These are phyloP conservation scores for Kwoniella dendrophila DNA, from an alignment of 768 basidiomycete genomes.

Conservation along the genomic window DNA sequence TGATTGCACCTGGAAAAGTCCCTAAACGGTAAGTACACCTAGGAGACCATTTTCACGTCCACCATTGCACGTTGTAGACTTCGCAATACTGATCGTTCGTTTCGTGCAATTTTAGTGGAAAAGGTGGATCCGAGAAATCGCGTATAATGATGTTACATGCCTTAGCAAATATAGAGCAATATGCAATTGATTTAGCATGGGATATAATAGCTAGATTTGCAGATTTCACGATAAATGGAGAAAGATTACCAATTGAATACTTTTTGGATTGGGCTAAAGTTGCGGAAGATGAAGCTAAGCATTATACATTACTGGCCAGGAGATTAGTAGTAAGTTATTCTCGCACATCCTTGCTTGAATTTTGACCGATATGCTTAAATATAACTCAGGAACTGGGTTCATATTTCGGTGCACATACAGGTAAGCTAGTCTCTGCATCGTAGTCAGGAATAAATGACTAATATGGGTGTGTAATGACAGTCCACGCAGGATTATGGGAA, in stretches of 20 bases:
- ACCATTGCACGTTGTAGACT: background rate
- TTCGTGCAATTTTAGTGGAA: constrained; percentile 55
- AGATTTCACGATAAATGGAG: constrained; percentile 54
- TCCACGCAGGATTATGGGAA: constrained; percentile 79
- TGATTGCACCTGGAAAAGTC: constrained; percentile 65
- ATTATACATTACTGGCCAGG: constrained; percentile 71
- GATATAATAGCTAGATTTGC: constrained; percentile 81
- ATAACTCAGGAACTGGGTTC: constrained; percentile 57
- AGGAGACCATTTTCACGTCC: background rate
- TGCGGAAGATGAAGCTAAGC: constrained; percentile 76
- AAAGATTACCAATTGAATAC: constrained; percentile 70
- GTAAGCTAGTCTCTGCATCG: constrained; percentile 20
- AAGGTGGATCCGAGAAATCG: constrained; percentile 62
- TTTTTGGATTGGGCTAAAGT: constrained; percentile 81
- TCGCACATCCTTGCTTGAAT: background rate
- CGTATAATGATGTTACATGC: constrained; percentile 77
- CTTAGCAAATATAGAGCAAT: constrained; percentile 82
- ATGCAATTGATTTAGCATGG: constrained; percentile 88
- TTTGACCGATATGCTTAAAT: background rate
- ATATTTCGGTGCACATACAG: constrained; percentile 65
- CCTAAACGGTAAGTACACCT: constrained; percentile 55
- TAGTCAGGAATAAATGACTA: background rate
- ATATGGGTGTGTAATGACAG: constrained; percentile 56
- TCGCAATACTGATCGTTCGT: background rate
- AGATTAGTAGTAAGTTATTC: constrained; percentile 67